phyloP scores from a whole-genome alignment of 2,329 filamentous ascomycete genomes.

The Aspergillus tamarii region DNA sequence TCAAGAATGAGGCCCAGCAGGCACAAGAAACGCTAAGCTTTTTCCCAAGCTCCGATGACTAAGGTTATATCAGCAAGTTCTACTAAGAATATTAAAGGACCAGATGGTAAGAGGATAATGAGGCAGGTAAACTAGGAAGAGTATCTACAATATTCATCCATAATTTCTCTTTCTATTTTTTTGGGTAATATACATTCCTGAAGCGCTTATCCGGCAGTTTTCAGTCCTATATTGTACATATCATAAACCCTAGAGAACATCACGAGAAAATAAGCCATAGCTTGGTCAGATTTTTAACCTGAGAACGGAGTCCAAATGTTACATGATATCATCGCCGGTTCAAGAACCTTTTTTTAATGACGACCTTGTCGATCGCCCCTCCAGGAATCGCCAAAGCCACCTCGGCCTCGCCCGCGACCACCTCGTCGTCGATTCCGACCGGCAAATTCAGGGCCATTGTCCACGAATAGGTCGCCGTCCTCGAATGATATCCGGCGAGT shows the following conservation, averaged over 20 bases:
- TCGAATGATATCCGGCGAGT: conserved; percentile 76
- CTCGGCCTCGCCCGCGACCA: conserved; percentile 40
- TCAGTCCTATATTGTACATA: neutral
- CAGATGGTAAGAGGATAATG: no score
- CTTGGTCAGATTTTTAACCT: neutral
- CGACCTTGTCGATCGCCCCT: conserved; percentile 16
- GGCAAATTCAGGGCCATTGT: conserved; percentile 67
- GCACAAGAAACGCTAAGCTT: conserved; percentile 19
- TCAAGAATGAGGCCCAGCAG: neutral
- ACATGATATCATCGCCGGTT: neutral
- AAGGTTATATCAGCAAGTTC: neutral
- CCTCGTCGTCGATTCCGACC: conserved; percentile 26
- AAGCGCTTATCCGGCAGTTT: neutral
- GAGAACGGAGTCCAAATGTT: neutral
- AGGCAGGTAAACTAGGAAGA: no score
- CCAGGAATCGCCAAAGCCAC: conserved; percentile 29
- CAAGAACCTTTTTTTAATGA: conserved; percentile 8
- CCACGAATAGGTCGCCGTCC: conserved; percentile 66
- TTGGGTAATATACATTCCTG: neutral
- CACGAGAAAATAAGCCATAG: neutral
- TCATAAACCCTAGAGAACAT: neutral
- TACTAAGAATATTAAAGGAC: no score
- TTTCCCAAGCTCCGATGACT: conserved; percentile 16
- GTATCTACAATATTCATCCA: no score
- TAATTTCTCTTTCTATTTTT: no score